Evolutionary conservation across 257 asterid genomes (phyloP), one percentile per base, ranked within the genome.

Genomic region (Fraxinus excelsior): DNA sequence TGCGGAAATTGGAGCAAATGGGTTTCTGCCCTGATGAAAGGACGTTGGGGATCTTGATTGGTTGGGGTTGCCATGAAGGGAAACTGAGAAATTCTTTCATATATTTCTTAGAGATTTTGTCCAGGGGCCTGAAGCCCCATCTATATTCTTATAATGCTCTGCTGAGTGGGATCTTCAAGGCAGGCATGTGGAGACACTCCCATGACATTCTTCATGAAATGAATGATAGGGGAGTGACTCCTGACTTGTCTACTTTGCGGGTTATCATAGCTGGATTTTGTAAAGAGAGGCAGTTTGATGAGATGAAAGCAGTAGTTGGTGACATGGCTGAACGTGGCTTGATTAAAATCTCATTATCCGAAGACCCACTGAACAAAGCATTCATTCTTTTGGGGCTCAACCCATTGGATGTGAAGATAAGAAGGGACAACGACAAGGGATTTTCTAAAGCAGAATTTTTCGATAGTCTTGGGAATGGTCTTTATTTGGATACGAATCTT

Each of bases 401-500:
- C 77, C 89, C 93, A n/a, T 81, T 72, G 78, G 60, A 74, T 68
- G 92, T 96, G 85, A 96, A 85, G 90, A 86, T 96, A 56, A 89
- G 85, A 84, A 88, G 99, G 80, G 98, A 96, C 84, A 90, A 90
- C 49, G 90, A 87, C 70, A 82, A 76, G 77, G 86, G 84, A 46
- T 84, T 79, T 64, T 86, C 78, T 10, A 90, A 81, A 79, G 81
- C 97, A 0, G 94, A 93, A 76, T 96, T 93, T 86, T 95, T 75
- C 25, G 98, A 96, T 86, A 79, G 82, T 78, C 96, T 96, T 60
- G 99, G 99, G 28, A 96, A 96, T 85, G 99, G 99, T 49, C 91
- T 96, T 69, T 96, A 89, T 83, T 80, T 93, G 77, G 97, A 96
- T 67, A 86, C 98, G 4, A 87, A 96, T 84, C 31, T 91, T 56